A percentile compares a stretch with the other conserved stretches of the same genome.
Evolutionary conservation across 805 yeast genomes (phyloP).

Genomic region (Cyberlindnera xylosilytica): DNA sequence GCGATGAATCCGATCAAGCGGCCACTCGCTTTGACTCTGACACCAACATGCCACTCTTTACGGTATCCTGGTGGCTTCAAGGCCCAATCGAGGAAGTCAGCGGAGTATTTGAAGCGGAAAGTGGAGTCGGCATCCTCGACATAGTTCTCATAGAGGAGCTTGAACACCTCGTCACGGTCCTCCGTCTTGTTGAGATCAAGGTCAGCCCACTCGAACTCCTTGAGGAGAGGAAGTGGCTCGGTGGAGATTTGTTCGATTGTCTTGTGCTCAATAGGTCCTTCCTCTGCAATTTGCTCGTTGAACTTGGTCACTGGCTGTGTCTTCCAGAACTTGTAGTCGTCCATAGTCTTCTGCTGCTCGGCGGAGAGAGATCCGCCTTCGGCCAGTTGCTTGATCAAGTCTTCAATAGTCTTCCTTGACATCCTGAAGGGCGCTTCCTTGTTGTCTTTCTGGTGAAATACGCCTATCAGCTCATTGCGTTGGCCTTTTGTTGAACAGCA

Average conservation of each 20-base stretch:
- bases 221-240: constrained; percentile 60
- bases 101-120: constrained; percentile 85
- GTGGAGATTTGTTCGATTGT: constrained; percentile 70
- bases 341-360: constrained; percentile 67
- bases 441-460: too few relatives aligned
- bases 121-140: constrained; percentile 93
- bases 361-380: constrained; percentile 42
- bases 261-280: constrained; percentile 82
- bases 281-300: constrained; percentile 60
- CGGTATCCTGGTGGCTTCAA: constrained; percentile 91
- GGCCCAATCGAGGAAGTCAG: constrained; percentile 88
- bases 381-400: constrained; percentile 44
- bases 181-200: constrained; percentile 56
- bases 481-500: background rate
- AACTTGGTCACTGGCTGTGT: constrained; percentile 91
- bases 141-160: constrained; percentile 80
- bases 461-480: too few relatives aligned
- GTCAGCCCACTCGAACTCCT: constrained; percentile 87
- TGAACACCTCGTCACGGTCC: constrained; percentile 74
- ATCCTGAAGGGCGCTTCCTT: constrained; percentile 8
- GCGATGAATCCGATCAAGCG: constrained; percentile 89
- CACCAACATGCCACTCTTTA: constrained; percentile 89
- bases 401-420: constrained; percentile 47
- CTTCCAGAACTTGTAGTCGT: constrained; percentile 94
- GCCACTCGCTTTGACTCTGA: constrained; percentile 71